Percentiles rank a stretch among this genome's conserved stretches.
phyloP scores from a whole-genome alignment of 1,284 basidiomycete species.

The Leccinum griseonigrum region DNA sequence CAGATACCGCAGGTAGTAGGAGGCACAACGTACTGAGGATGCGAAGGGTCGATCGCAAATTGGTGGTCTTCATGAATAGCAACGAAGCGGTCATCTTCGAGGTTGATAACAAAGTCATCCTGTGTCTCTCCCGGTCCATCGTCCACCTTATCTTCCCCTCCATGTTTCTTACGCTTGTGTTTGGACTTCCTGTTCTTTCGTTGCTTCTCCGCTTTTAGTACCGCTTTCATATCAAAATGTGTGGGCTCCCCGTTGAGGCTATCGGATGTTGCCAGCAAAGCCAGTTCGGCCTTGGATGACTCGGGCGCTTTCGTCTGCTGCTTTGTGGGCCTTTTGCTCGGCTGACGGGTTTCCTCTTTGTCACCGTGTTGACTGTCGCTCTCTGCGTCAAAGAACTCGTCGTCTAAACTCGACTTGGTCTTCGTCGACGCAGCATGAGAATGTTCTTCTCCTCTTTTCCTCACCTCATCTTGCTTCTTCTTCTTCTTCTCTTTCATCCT shows the following conservation, averaged over 20 bases:
- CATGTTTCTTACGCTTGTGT: constrained; percentile 39
- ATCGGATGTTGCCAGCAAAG: constrained; percentile 61
- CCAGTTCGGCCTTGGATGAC: constrained; percentile 53
- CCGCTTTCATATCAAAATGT: constrained; percentile 92
- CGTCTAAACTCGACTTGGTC: constrained; percentile 44
- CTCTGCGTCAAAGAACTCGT: constrained; percentile 59
- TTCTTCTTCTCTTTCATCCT: constrained; percentile 87
- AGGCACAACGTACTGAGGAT: constrained; percentile 76
- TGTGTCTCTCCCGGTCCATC: constrained; percentile 60
- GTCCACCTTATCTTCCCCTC: constrained; percentile 39
- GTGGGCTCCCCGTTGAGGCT: constrained; percentile 53
- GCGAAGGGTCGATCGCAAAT: constrained; percentile 95
- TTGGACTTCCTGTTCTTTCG: constrained; percentile 48
- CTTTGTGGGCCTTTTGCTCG: constrained; percentile 24
- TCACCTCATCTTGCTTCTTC: constrained; percentile 69
- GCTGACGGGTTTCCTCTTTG: constrained; percentile 20
- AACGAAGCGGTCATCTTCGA: constrained; percentile 87
- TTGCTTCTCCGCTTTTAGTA: constrained; percentile 85
- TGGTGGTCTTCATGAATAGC: constrained; percentile 87
- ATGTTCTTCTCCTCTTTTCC: constrained; percentile 27
- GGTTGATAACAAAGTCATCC: constrained; percentile 82
- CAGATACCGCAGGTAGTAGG: not conserved
- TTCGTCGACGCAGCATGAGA: constrained; percentile 26
- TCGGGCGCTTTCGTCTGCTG: constrained; percentile 6
- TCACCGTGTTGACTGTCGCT: constrained; percentile 44